phyloP scores from a whole-genome alignment of 176 grass and related monocot species.

The Musa itinerans region DNA sequence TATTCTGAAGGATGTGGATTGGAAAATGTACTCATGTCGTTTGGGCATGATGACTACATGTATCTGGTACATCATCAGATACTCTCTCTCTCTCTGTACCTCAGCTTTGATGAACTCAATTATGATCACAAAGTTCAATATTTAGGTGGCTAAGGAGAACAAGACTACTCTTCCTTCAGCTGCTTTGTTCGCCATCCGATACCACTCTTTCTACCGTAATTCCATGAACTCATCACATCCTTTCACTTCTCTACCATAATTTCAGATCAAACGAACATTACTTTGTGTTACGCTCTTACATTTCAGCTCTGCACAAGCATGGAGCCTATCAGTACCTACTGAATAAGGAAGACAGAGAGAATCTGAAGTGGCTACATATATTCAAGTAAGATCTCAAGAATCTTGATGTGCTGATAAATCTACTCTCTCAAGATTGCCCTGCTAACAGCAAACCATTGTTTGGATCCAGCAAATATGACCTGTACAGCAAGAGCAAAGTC shows the following conservation, averaged over 20 bases:
- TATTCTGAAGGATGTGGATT: slow-evolving; percentile 79
- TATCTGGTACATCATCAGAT: slow-evolving; percentile 41
- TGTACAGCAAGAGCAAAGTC: slow-evolving; percentile 79
- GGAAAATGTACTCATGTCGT: slow-evolving; percentile 71
- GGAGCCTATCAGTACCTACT: slow-evolving; percentile 67
- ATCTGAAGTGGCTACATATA: slow-evolving; percentile 78
- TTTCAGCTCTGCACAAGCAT: slow-evolving; percentile 81
- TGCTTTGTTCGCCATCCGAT: slow-evolving; percentile 83
- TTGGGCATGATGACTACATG: slow-evolving; percentile 85
- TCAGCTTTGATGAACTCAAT: too few species aligned
- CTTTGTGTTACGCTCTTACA: neutral
- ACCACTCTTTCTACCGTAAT: slow-evolving; percentile 93
- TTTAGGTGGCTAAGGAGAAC: slow-evolving; percentile 84
- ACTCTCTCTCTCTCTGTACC: too few species aligned
- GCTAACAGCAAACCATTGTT: neutral
- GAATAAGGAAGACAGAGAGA: slow-evolving; percentile 83
- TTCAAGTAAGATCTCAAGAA: slow-evolving; percentile 52
- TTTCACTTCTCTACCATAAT: neutral
- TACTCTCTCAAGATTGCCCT: neutral
- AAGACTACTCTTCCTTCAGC: slow-evolving; percentile 75
- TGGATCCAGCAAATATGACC: slow-evolving; percentile 66
- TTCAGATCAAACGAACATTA: neutral
- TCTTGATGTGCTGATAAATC: neutral
- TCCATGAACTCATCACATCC: neutral
- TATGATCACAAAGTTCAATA: too few species aligned